phyloP scores from a whole-genome alignment of 495 filamentous ascomycete species.

The Tuber melanosporum region DNA sequence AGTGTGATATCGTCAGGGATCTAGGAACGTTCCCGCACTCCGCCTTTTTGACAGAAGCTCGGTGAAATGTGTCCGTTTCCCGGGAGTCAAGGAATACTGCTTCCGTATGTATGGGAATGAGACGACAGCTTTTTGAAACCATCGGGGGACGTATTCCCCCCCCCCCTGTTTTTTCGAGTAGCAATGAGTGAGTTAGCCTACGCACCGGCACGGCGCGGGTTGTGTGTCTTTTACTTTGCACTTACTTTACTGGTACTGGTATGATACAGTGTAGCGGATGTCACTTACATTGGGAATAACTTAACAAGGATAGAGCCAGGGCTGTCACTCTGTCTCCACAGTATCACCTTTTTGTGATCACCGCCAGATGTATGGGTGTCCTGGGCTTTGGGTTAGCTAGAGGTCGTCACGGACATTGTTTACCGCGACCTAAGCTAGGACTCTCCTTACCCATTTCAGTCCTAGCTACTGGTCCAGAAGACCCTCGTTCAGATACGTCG shows the following conservation, averaged over 20 bases:
- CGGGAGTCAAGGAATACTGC: constrained; percentile 47
- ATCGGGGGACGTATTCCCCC: constrained; percentile 6
- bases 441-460: constrained; percentile 61
- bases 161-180: not conserved
- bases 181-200: not conserved
- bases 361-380: constrained; percentile 48
- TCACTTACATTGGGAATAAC: constrained; percentile 47
- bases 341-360: constrained; percentile 47
- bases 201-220: no score
- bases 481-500: constrained; percentile 52
- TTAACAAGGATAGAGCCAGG: constrained; percentile 49
- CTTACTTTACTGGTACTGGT: not conserved
- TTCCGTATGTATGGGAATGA: constrained; percentile 51
- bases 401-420: constrained; percentile 43
- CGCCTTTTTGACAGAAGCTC: constrained; percentile 42
- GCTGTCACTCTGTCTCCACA: constrained; percentile 51
- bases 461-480: constrained; percentile 61
- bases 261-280: not conserved
- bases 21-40: constrained; percentile 43
- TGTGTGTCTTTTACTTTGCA: no score
- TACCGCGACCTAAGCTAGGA: constrained; percentile 42
- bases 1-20: constrained; percentile 43
- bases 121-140: constrained; percentile 47
- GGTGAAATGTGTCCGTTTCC: constrained; percentile 46
- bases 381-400: constrained; percentile 46